phyloP scores from a whole-genome alignment of 768 basidiomycete genomes.

The Lactarius psammicola region DNA sequence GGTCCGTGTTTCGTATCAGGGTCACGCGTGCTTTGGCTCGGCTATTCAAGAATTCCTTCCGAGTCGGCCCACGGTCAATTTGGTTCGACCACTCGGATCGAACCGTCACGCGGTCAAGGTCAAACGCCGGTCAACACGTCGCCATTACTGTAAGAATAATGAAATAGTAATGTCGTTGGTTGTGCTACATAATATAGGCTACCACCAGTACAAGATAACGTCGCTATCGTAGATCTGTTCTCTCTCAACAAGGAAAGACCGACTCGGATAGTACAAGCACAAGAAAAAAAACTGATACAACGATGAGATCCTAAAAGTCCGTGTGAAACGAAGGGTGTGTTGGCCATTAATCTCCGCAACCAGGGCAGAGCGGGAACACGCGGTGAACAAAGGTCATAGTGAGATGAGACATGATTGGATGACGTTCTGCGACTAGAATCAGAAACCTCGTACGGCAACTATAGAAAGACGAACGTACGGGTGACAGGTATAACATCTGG shows the following conservation, averaged over 20 bases:
- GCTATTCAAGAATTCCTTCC: too few relatives aligned
- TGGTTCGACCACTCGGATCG: too few relatives aligned
- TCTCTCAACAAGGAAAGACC: background rate
- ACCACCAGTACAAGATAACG: background rate
- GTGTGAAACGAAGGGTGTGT: slow-evolving; percentile 1
- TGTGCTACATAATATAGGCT: too few relatives aligned
- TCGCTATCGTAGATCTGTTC: too few relatives aligned
- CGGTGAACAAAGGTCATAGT: background rate
- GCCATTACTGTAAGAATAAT: too few relatives aligned
- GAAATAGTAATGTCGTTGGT: too few relatives aligned
- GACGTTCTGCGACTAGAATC: background rate
- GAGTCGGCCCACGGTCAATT: too few relatives aligned
- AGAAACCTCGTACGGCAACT: background rate
- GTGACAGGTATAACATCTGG: background rate
- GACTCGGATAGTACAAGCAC: background rate
- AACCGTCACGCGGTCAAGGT: too few relatives aligned
- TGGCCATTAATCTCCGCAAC: slow-evolving; percentile 2
- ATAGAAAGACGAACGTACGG: background rate
- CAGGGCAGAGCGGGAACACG: background rate
- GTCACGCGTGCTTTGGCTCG: too few relatives aligned
- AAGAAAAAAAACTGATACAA: background rate
- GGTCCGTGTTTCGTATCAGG: too few relatives aligned
- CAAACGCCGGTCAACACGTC: too few relatives aligned
- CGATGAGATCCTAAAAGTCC: background rate
- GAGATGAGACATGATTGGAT: background rate